Percentiles rank a stretch among this genome's conserved stretches.
Evolutionary conservation across 495 filamentous ascomycete genomes (phyloP).

Genomic region (Rusavskia elegans): DNA sequence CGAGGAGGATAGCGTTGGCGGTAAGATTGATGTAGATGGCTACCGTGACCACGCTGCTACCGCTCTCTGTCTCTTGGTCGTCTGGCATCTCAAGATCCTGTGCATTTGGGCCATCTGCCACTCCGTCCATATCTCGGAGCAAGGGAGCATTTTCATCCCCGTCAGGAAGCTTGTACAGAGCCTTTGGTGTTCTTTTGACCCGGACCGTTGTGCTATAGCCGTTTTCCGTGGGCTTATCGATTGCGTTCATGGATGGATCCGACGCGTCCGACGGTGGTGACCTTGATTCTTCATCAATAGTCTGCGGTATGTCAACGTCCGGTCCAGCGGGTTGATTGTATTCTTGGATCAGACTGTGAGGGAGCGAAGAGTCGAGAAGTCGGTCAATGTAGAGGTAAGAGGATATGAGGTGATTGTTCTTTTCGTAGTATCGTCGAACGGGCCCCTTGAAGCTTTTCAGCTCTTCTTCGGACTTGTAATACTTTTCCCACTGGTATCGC

Average conservation of each 20-base stretch:
- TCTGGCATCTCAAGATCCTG: conserved; percentile 11
- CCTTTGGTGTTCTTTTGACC: conserved; percentile 63
- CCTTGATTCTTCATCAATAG: conserved; percentile 33
- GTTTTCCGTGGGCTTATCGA: conserved; percentile 11
- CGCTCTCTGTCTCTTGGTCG: conserved; percentile 32
- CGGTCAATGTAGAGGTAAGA: conserved; percentile 85
- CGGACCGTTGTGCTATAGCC: conserved; percentile 20
- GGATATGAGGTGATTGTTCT: conserved; percentile 66
- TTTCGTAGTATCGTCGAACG: conserved; percentile 66
- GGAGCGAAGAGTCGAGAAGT: conserved; percentile 76
- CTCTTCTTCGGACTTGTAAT: conserved; percentile 55
- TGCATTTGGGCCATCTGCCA: conserved; percentile 6
- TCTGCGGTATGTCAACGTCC: conserved; percentile 28
- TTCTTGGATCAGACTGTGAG: conserved; percentile 73
- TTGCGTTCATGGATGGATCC: conserved; percentile 10
- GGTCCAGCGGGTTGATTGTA: conserved; percentile 38
- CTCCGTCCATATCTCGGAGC: conserved; percentile 21
- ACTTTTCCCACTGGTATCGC: conserved; percentile 56
- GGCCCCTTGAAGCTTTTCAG: conserved; percentile 47
- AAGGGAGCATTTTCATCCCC: conserved; percentile 48
- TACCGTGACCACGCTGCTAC: conserved; percentile 49
- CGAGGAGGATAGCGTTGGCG: conserved; percentile 67
- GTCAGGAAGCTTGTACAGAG: conserved; percentile 54
- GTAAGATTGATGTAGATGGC: conserved; percentile 77
- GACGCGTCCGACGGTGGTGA: conserved; percentile 12